phyloP scores from a whole-genome alignment of 2,329 filamentous ascomycete genomes.

The Neonectria sp. region DNA sequence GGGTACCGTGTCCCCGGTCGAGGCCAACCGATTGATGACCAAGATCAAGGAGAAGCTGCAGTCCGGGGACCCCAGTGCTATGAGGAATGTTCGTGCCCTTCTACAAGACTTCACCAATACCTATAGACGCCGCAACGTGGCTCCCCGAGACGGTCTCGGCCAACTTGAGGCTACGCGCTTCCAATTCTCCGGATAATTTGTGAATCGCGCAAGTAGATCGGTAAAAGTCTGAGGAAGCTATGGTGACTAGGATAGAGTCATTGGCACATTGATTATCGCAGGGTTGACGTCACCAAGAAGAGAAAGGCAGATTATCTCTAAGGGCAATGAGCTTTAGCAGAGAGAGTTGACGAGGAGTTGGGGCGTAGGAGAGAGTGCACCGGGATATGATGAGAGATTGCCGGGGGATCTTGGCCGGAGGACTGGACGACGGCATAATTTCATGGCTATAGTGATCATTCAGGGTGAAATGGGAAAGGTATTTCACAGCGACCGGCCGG shows the following conservation, averaged over 20 bases:
- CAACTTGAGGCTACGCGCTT: conserved; percentile 90
- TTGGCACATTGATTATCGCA: conserved; percentile 14
- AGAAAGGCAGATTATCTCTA: not conserved
- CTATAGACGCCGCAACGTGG: conserved; percentile 93
- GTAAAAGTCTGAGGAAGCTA: conserved; percentile 13
- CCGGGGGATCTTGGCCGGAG: conserved; percentile 9
- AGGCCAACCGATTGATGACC: conserved; percentile 84
- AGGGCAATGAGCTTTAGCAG: not conserved
- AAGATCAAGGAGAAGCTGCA: conserved; percentile 86
- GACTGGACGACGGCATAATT: not conserved
- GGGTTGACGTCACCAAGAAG: conserved; percentile 6
- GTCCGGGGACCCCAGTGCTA: conserved; percentile 70
- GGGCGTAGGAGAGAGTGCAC: not conserved
- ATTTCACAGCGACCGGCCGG: conserved; percentile 3
- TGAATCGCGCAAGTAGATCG: conserved; percentile 10
- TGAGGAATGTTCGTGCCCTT: conserved; percentile 85
- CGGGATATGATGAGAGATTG: conserved; percentile 4
- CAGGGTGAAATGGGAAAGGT: conserved; percentile 1
- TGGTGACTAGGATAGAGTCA: conserved; percentile 23
- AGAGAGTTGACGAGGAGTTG: conserved; percentile 5
- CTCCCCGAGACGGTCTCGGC: conserved; percentile 92
- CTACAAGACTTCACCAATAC: conserved; percentile 98
- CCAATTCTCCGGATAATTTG: conserved; percentile 73
- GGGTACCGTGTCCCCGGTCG: conserved; percentile 84
- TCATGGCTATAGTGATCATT: conserved; percentile 13